These are phyloP conservation scores for Ogataea dorogensis DNA, from an alignment of 805 yeast genomes.

Conservation along the genomic window DNA sequence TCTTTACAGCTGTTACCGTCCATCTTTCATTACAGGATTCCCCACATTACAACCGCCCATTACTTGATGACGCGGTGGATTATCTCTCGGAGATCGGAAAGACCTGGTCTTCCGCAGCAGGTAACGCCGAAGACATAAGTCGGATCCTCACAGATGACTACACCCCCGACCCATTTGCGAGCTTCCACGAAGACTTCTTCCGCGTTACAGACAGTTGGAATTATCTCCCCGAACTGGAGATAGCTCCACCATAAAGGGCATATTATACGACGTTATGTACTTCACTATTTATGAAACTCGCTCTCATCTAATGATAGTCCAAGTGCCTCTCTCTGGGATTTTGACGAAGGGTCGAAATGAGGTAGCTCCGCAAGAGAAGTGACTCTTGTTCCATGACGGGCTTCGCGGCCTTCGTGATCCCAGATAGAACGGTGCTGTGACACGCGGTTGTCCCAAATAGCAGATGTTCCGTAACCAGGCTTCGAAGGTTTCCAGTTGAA, in stretches of 20 bases:
- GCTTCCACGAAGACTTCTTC: conserved; percentile 2
- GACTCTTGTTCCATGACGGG: conserved; percentile 54
- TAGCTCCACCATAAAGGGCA: too few species aligned
- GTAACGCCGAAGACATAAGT: not conserved
- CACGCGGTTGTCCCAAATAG: conserved; percentile 49
- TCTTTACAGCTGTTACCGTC: conserved; percentile 5
- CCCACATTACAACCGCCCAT: not conserved
- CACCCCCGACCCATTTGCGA: conserved; percentile 1
- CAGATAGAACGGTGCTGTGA: conserved; percentile 45
- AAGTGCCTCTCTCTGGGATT: conserved; percentile 52
- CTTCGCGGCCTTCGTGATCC: conserved; percentile 41
- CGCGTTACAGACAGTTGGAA: conserved; percentile 4
- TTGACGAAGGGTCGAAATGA: conserved; percentile 46
- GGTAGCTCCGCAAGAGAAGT: conserved; percentile 56
- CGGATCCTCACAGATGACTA: not conserved
- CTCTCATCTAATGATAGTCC: conserved; percentile 32
- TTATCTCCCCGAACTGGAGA: conserved; percentile 3
- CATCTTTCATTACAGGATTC: conserved; percentile 1
- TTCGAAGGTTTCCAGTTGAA: conserved; percentile 43
- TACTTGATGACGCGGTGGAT: not conserved
- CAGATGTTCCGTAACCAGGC: conserved; percentile 43
- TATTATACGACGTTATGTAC: too few species aligned
- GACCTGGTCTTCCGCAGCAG: conserved; percentile 3
- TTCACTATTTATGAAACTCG: conserved; percentile 4
- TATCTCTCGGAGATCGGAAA: conserved; percentile 1